Evolutionary conservation across 176 grass and related monocot species (phyloP), one percentile per base, ranked within the genome.

Genomic region (Triticum monococcum): DNA sequence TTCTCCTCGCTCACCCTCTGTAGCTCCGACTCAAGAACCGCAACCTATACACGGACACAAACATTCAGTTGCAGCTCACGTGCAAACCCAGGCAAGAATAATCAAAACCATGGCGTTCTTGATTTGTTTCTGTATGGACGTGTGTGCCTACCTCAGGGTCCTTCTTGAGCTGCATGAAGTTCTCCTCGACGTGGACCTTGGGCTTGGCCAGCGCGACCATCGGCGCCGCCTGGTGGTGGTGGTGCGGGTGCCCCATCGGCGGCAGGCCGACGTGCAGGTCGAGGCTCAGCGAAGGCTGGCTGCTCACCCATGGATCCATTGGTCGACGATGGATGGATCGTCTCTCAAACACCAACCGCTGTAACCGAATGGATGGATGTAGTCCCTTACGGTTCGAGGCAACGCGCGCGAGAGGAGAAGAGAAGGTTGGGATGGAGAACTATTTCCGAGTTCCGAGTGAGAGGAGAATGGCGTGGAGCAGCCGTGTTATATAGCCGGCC

Each of bases 1-100:
- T 98, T 98, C 85, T 98, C 95, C 71, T 90, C 72, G 25, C 73
- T 82, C 50, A 95, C 83, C 37, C 91, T 89, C 84, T 82, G 86
- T 1, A 95, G 81, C 86, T 98, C 93, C 4, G 89, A 72, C 67
- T 95, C 79, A 0, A 98, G 85, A 52, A 72, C 76, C 16, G 78
- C 66, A 3, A 92, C 84, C 87, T 91, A 32, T 8, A 80, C 2
- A 38, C 16, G 14, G 3, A 45, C 10, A 24, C 2, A 60, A 7
- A 25, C 24, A 23, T 73, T 73, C 38, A 73, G 69, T 7, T 12
- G 11, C 0, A 16, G 22, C 22, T 72, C 70, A 24, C 11, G 0
- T 18, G 14, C 1, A 71, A 71, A 38, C 68, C 9, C 17, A 14
- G 32, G 61, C n/a, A 23, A 10, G 25, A 26, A 36, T 16, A 79